Evolutionary conservation across 345 rosid species (phyloP).

Genomic region (Trapa incisa): DNA sequence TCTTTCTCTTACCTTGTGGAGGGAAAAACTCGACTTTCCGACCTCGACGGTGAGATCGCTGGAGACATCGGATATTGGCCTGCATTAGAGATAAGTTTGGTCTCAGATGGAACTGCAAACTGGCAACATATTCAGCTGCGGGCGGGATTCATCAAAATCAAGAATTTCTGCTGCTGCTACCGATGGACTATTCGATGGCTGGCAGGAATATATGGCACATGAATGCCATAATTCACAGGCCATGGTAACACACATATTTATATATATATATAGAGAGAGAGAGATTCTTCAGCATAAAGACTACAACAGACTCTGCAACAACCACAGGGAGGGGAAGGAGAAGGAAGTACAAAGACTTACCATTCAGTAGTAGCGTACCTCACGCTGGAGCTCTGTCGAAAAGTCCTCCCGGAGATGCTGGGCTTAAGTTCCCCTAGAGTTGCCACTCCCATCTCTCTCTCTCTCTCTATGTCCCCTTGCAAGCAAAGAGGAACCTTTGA

Average conservation of each 20-base stretch:
- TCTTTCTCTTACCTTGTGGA: conserved; percentile 56
- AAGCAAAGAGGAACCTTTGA: not conserved
- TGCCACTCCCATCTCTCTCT: conserved; percentile 62
- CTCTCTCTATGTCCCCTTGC: conserved; percentile 6
- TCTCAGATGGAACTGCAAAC: not conserved
- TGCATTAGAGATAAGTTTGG: conserved; percentile 14
- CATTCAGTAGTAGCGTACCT: conserved; percentile 82
- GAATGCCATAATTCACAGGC: too few species aligned
- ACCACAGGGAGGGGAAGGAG: too few species aligned
- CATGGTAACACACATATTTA: too few species aligned
- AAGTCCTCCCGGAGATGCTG: conserved; percentile 68
- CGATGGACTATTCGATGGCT: too few species aligned
- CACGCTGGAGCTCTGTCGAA: conserved; percentile 72
- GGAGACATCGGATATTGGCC: conserved; percentile 94
- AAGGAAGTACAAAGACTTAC: conserved; percentile 16
- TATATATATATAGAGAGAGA: too few species aligned
- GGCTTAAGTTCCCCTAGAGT: conserved; percentile 81
- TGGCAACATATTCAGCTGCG: not conserved
- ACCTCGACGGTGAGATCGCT: conserved; percentile 80
- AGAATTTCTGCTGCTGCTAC: too few species aligned
- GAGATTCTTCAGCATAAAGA: too few species aligned
- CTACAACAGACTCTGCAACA: too few species aligned
- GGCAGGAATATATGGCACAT: too few species aligned
- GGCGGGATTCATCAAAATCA: too few species aligned
- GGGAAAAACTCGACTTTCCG: conserved; percentile 68